Percentiles rank a stretch among this genome's conserved stretches.
Evolutionary conservation across 495 filamentous ascomycete genomes (phyloP).

Genomic region (Trichoderma asperelloides): DNA sequence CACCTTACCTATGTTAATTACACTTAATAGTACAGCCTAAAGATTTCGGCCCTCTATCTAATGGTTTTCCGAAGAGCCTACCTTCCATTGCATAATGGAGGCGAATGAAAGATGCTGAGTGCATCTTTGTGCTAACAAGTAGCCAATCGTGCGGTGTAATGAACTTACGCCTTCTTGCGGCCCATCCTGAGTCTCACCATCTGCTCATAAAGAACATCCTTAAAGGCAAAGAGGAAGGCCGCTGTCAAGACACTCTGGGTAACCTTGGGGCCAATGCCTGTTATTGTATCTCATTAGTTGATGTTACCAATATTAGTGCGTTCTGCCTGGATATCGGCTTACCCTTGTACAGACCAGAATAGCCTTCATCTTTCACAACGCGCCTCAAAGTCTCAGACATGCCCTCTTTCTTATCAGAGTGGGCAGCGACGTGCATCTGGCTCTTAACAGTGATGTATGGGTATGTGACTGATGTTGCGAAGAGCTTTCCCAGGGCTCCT

Average conservation of each 20-base stretch:
- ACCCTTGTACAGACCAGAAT: conserved; percentile 86
- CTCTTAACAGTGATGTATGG: conserved; percentile 98
- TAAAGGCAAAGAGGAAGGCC: conserved; percentile 95
- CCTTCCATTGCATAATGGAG: neutral
- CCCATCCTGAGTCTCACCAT: conserved; percentile 36
- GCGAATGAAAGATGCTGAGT: neutral
- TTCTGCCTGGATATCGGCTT: conserved; percentile 20
- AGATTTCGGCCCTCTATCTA: neutral
- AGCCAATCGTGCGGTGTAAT: neutral
- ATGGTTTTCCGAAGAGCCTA: neutral
- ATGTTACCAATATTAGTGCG: neutral
- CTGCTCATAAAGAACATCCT: conserved; percentile 65
- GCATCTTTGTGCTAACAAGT: neutral
- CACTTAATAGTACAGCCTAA: conserved; percentile 1
- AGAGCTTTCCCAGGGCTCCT: conserved; percentile 86
- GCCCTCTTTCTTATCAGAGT: conserved; percentile 52
- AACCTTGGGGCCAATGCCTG: conserved; percentile 89
- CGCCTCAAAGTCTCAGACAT: conserved; percentile 64
- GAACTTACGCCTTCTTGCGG: neutral
- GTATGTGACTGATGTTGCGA: conserved; percentile 90
- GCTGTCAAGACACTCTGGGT: conserved; percentile 94
- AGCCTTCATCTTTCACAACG: conserved; percentile 83
- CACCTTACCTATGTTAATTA: neutral
- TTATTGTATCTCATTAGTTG: conserved; percentile 13
- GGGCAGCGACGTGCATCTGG: conserved; percentile 83